Base-by-base conservation (phyloP, 1,284 basidiomycete species). In the Papiliotrema flavescens region DNA sequence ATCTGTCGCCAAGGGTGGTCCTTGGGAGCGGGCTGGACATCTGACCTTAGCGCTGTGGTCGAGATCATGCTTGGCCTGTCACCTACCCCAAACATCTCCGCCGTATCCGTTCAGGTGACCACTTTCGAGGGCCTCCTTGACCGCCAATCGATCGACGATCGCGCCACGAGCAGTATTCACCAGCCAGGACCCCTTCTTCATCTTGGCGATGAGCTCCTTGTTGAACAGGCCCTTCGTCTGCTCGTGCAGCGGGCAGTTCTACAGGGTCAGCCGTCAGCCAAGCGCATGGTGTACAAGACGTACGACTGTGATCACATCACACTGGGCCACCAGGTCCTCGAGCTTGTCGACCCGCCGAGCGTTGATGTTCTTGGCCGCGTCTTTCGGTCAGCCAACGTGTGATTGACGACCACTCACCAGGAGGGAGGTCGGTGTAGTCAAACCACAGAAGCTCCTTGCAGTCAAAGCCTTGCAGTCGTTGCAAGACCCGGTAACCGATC, bases 101-200 rank as follows among this genome's bases (percentile, higher is more conserved):
- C 85, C 84, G 71, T 86, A 85, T 6, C 83, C 89, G 56, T 77
- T 74, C 55, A 94, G 73, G 48, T 89, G 88, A 17, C 93, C 93
- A 52, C 81, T 85, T 76, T 84, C 82, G 59, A 97, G 76, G 11
- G 92, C 90, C 1, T 77, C 84, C 11, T 85, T 85, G 56, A 96
- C 85, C 45, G 85, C 90, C 60, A 90, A 82, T 61, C 85, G 85
- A 78, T 91, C 86, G 74, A 87, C 90, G 70, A 97, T 93, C 49
- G 93, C 93, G 45, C 93, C 93, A 66, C 91, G 89, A 42, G 92
- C 92, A 32, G 91, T 94, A 83, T 95, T 94, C 72, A 95, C 85
- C 64, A 94, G 82, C 87, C 88, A 93, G n/a, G 88, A 82, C 47
- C 81, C 82, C 70, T 88, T 87, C 83, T 97, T 96, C 84, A 96